Evolutionary conservation across 1,284 basidiomycete species (phyloP).

Genomic region (Cutaneotrichosporon sp.): DNA sequence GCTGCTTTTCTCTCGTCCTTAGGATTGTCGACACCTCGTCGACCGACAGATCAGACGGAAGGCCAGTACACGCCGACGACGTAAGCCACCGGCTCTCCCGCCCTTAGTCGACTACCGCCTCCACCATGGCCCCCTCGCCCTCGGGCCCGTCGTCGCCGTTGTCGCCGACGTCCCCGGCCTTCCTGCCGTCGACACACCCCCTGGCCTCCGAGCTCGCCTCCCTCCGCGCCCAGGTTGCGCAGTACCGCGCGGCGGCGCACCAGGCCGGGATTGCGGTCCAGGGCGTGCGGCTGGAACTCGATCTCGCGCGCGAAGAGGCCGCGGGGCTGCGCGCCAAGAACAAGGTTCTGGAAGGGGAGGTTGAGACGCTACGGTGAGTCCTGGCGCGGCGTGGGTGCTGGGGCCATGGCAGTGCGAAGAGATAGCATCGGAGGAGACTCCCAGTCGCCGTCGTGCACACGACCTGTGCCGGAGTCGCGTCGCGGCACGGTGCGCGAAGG

Average conservation of each 20-base stretch:
- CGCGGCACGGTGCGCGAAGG: too few relatives aligned
- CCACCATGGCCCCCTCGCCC: neutral
- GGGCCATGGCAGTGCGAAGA: neutral
- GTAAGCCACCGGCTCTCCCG: too few relatives aligned
- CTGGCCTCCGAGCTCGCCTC: conserved; percentile 61
- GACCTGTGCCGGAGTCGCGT: too few relatives aligned
- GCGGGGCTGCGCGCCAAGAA: conserved; percentile 42
- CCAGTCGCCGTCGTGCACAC: too few relatives aligned
- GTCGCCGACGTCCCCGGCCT: conserved; percentile 45
- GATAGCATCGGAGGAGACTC: too few relatives aligned
- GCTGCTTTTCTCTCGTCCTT: too few relatives aligned
- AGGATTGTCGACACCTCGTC: too few relatives aligned
- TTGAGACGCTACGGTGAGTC: conserved; percentile 38
- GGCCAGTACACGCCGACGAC: too few relatives aligned
- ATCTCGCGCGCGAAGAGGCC: conserved; percentile 39
- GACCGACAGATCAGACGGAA: too few relatives aligned
- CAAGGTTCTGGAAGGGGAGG: conserved; percentile 34
- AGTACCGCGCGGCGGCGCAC: conserved; percentile 54
- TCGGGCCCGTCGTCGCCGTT: neutral
- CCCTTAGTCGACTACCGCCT: too few relatives aligned
- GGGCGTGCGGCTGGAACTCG: conserved; percentile 42
- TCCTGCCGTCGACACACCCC: conserved; percentile 54
- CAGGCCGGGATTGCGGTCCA: conserved; percentile 46
- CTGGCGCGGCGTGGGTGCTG: neutral
- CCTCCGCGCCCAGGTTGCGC: conserved; percentile 59